Evolutionary conservation across 2,329 filamentous ascomycete species (phyloP).

Genomic region (Cladosporium austrohemisphaericum): DNA sequence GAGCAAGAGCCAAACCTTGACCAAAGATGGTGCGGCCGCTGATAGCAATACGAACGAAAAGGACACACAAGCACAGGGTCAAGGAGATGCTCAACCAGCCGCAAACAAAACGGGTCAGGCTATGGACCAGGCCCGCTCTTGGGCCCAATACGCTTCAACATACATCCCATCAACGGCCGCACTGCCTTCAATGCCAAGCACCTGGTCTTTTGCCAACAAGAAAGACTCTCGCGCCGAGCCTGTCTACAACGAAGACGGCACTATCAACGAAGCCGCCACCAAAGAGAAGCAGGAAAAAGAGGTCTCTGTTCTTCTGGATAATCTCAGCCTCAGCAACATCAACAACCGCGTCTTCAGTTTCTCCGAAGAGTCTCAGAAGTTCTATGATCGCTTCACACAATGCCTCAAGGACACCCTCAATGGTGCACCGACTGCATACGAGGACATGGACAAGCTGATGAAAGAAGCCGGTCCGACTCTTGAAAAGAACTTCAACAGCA

Average conservation of each 20-base stretch:
- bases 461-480: slow-evolving; percentile 61
- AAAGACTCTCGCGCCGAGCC: slow-evolving; percentile 33
- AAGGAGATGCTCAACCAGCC: neutral
- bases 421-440: slow-evolving; percentile 88
- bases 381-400: slow-evolving; percentile 79
- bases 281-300: slow-evolving; percentile 63
- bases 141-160: slow-evolving; percentile 31
- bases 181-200: slow-evolving; percentile 21
- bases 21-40: neutral
- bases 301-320: slow-evolving; percentile 73
- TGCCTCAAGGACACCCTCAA: slow-evolving; percentile 90
- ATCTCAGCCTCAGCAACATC: slow-evolving; percentile 75
- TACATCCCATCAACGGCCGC: slow-evolving; percentile 21
- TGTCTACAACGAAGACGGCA: slow-evolving; percentile 37
- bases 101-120: slow-evolving; percentile 1
- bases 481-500: slow-evolving; percentile 59
- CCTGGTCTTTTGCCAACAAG: slow-evolving; percentile 25
- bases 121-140: slow-evolving; percentile 23
- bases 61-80: neutral
- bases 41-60: neutral
- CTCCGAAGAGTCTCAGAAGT: slow-evolving; percentile 75
- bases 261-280: slow-evolving; percentile 36
- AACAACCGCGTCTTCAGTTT: slow-evolving; percentile 85
- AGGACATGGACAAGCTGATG: slow-evolving; percentile 72
- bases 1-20: slow-evolving; percentile 9